These are phyloP conservation scores for Erodium moschatum DNA, from an alignment of 441 rosid species.

Conservation along the genomic window DNA sequence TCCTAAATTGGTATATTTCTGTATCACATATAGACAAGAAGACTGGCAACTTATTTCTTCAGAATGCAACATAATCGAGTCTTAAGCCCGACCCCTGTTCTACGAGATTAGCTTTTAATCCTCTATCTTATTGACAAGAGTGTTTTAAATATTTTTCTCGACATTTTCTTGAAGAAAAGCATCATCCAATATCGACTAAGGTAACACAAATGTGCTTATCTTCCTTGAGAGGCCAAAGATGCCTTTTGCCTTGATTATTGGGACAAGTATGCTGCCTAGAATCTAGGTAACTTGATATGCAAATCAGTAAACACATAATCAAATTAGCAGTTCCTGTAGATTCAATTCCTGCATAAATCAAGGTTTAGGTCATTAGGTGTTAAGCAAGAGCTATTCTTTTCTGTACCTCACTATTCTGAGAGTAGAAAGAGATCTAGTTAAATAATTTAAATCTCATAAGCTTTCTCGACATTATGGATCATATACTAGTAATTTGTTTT, in stretches of 20 bases:
- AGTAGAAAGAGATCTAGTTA: too few relatives aligned
- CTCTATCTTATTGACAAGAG: not conserved
- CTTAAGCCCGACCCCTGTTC: too few relatives aligned
- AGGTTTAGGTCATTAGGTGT: too few relatives aligned
- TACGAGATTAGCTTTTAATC: too few relatives aligned
- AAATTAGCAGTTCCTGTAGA: not conserved
- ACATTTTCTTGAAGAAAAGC: not conserved
- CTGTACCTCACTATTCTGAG: too few relatives aligned
- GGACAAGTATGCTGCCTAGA: not conserved
- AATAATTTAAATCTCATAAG: too few relatives aligned
- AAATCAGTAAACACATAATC: not conserved
- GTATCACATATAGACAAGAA: not conserved
- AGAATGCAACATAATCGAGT: not conserved
- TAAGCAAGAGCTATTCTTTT: too few relatives aligned
- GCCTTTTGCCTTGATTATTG: not conserved
- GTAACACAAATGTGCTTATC: not conserved
- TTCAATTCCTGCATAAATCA: not conserved
- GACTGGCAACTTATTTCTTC: not conserved
- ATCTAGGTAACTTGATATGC: not conserved
- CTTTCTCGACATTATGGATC: too few relatives aligned
- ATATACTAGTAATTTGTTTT: too few relatives aligned
- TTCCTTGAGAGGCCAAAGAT: not conserved
- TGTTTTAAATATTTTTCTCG: not conserved
- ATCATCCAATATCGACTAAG: not conserved
- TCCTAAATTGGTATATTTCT: not conserved